Evolutionary conservation across 2,329 filamentous ascomycete genomes (phyloP), one percentile per base, ranked within the genome.

Genomic region (Parafenestella ontariensis): DNA sequence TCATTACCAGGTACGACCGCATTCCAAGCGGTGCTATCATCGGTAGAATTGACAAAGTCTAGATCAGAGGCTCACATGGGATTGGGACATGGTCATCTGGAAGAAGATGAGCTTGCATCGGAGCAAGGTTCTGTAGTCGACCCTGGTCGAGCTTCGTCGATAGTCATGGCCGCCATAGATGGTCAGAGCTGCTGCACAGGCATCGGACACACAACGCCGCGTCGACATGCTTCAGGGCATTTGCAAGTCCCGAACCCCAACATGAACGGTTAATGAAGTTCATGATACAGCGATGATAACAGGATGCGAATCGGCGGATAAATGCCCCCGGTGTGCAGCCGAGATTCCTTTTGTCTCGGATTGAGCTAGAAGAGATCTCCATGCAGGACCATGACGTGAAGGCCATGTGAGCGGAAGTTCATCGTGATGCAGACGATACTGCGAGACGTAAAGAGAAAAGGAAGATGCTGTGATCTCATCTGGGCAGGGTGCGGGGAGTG

Each of bases 21-120:
- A 53, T 43, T 37, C 44, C 44, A n/a, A 48, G 23, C 31, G 39
- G 37, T 48, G 24, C 37, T 47, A 53, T 48, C 24, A 31, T 29
- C 50, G 36, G 34, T 39, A 31, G 11, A 40, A 40, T 42, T 24
- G 20, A 28, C n/a, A 42, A 13, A 21, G 2, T 2, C 29, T 11
- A 26, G 21, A 23, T 44, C 31, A 28, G 29, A 44, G 7, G 37
- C 21, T 20, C 10, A 31, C 34, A 33, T 4, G 24, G 40, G 18
- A 10, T 9, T 17, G 8, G 15, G 34, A 40, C 5, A 17, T 45
- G 21, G 26, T 44, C 40, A 50, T 50, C 34, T 43, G 28, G 20
- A 44, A 15, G 36, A 13, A 49, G 29, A 39, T 31, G 20, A 29
- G 28, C 9, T 31, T 31, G 9, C 28, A 11, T 26, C 9, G 28